Percentiles rank a stretch among this genome's conserved stretches.
Evolutionary conservation across 2,329 filamentous ascomycete species (phyloP).

Genomic region (Aureobasidium sp.): DNA sequence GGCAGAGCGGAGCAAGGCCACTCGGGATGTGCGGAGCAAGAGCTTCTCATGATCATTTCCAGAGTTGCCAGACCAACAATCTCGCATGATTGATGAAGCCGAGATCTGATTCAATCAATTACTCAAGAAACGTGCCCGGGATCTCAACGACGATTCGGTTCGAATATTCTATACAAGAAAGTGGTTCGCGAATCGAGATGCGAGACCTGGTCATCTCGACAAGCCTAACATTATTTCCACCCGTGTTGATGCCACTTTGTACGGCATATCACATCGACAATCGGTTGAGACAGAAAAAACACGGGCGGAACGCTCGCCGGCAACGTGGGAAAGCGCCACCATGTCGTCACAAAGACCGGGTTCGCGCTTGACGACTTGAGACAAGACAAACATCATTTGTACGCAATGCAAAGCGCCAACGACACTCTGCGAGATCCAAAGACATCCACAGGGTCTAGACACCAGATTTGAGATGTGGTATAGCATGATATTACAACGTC

Average conservation of each 20-base stretch:
- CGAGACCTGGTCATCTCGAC: not conserved
- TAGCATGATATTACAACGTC: not conserved
- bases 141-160: not conserved
- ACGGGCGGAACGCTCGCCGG: not conserved
- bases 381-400: not conserved
- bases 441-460: not conserved
- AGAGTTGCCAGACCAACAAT: not conserved
- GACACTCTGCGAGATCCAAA: not conserved
- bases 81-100: not conserved
- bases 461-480: not conserved
- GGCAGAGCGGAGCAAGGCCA: not conserved
- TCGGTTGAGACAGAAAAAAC: conserved; percentile 1
- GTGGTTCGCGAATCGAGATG: no score
- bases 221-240: not conserved
- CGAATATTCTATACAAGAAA: not conserved
- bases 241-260: not conserved
- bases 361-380: not conserved
- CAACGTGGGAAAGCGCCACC: conserved; percentile 3
- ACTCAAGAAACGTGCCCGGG: not conserved
- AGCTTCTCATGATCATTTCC: not conserved
- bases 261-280: not conserved
- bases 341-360: conserved; percentile 1
- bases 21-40: not conserved
- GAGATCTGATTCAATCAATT: not conserved
- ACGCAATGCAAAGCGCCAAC: not conserved